Conservation (phyloP, 495 filamentous ascomycete species). For the Bombardia bombarda region DNA sequence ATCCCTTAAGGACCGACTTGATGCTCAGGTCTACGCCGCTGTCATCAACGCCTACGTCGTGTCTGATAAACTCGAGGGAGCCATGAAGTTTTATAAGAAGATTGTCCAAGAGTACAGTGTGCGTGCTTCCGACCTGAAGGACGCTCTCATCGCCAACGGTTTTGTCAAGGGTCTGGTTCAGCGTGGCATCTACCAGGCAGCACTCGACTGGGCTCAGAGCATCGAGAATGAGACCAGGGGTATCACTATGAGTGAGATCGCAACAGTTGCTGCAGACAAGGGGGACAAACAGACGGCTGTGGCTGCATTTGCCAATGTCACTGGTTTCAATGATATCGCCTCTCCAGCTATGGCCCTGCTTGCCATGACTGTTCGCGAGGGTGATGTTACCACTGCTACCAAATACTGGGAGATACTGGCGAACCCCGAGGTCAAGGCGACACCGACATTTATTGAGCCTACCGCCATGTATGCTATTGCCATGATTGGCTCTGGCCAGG, state of each 20-base stretch:
- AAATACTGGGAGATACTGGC: constrained; percentile 68
- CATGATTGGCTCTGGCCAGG: constrained; percentile 69
- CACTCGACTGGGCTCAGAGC: constrained; percentile 55
- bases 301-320: constrained; percentile 54
- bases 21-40: constrained; percentile 79
- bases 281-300: constrained; percentile 63
- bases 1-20: constrained; percentile 62
- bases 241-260: constrained; percentile 36
- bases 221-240: constrained; percentile 28
- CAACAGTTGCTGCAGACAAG: constrained; percentile 63
- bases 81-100: constrained; percentile 72
- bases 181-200: constrained; percentile 54
- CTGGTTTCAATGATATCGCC: constrained; percentile 43
- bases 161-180: constrained; percentile 66
- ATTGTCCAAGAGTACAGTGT: constrained; percentile 56
- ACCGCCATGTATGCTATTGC: constrained; percentile 80
- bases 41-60: constrained; percentile 79
- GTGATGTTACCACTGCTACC: constrained; percentile 66
- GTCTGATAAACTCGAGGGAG: constrained; percentile 69
- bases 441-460: constrained; percentile 69
- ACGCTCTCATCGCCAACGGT: constrained; percentile 61
- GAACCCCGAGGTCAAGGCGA: constrained; percentile 46
- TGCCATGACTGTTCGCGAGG: constrained; percentile 73
- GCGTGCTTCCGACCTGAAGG: constrained; percentile 48
- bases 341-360: constrained; percentile 72